Base-by-base conservation (phyloP, 106 monocot species). In the Ottelia alismoides region DNA sequence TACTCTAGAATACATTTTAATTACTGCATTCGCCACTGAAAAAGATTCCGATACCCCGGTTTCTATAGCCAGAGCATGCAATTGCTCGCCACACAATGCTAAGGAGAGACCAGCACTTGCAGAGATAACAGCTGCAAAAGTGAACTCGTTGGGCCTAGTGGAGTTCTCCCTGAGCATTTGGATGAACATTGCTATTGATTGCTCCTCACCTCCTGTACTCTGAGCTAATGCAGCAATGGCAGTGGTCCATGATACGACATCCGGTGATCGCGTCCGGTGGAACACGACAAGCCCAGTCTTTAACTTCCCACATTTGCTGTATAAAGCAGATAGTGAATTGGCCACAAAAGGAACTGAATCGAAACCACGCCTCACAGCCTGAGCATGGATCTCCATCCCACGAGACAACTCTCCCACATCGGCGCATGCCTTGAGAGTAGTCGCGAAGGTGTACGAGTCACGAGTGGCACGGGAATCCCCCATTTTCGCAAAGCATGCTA, bases 201-300 rank as follows among this genome's bases (percentile, higher is more conserved):
- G 70, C 24, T 30, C 63, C 21, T 65, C 56, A 0, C 56, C 60
- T 7, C 84, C 83, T 78, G 72, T 20, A 16, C 63, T 73, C 22
- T 80, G 74, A 32, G 61, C 61, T 31, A 78, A 73, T 3, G 80
- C 54, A 16, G 88, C 51, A 14, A 93, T 84, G 19, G 72, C 21
- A 25, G 77, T 75, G 16, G 88, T 93, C 88, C 93, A 93, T 0
- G 93, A 69, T 19, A 75, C 73, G 0, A 88, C 88, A 47, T 93
- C 93, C 2, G 55, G 74, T 1, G 30, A 11, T 1, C 30, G 58
- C 77, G 84, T 78, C 18, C 69, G 12, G 20, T 55, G 31, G 27
- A 93, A 65, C 19, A 84, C 31, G n/a, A 49, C 10, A 20, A 79
- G 31, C 17, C 67, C 82, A 0, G 2, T 47, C 14, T 24, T 40